Percentiles rank a stretch among this genome's conserved stretches.
phyloP scores from a whole-genome alignment of 2,329 filamentous ascomycete genomes.

The Cladosporium sp. region DNA sequence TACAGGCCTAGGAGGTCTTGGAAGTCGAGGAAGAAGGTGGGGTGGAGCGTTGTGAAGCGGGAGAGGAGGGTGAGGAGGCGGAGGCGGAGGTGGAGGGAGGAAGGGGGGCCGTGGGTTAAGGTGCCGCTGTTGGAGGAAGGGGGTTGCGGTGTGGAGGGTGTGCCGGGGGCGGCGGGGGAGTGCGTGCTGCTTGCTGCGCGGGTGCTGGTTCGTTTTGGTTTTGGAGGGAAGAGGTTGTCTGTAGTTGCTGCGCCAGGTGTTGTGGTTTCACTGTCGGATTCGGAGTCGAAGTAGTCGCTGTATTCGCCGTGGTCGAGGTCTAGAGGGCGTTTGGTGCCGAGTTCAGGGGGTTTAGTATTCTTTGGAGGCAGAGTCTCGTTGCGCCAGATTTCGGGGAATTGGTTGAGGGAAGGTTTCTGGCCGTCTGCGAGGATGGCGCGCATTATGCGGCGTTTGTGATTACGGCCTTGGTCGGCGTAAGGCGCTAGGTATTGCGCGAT shows the following conservation, averaged over 20 bases:
- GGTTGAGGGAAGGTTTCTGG: constrained; percentile 44
- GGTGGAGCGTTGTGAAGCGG: constrained; percentile 33
- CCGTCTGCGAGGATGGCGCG: constrained; percentile 67
- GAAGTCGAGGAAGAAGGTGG: constrained; percentile 47
- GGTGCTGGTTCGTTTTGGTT: constrained; percentile 45
- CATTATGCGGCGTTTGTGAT: constrained; percentile 52
- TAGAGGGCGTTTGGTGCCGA: constrained; percentile 46
- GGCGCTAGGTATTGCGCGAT: constrained; percentile 56
- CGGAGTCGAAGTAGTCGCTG: constrained; percentile 32
- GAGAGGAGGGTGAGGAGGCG: constrained; percentile 56
- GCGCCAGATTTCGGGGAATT: constrained; percentile 64
- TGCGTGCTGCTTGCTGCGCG: constrained; percentile 33
- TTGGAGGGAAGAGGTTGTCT: constrained; percentile 65
- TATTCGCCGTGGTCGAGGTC: constrained; percentile 51
- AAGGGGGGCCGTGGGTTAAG: constrained; percentile 37
- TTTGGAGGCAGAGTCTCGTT: constrained; percentile 55
- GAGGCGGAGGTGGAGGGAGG: constrained; percentile 59
- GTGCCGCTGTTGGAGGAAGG: constrained; percentile 51
- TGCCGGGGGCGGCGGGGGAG: constrained; percentile 36
- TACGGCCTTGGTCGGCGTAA: constrained; percentile 35
- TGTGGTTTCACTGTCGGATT: constrained; percentile 16
- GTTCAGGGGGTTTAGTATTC: constrained; percentile 49
- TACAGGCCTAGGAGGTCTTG: constrained; percentile 58
- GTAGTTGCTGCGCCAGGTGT: constrained; percentile 47
- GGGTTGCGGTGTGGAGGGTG: constrained; percentile 61